Conservation (phyloP, 1,284 basidiomycete genomes). For the Cryptococcus amylolentus region DNA sequence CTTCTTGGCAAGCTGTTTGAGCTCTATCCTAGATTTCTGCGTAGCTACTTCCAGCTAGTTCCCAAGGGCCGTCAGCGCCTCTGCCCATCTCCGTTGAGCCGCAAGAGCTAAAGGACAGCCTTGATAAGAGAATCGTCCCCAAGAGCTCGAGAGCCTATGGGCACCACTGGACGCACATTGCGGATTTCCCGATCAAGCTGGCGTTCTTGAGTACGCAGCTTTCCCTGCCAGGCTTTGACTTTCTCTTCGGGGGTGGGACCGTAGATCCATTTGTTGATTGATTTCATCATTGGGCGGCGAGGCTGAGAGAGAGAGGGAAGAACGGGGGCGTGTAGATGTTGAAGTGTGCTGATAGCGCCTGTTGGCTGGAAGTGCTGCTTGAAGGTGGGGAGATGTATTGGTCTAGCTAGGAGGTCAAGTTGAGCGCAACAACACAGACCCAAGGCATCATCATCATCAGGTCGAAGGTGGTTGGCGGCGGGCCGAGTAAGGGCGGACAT, state of each 20-base stretch:
- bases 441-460: not conserved
- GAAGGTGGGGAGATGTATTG: not conserved
- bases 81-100: not conserved
- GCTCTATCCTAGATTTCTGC: slow-evolving; percentile 71
- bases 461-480: no score
- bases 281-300: slow-evolving; percentile 36
- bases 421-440: not conserved
- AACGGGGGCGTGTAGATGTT: not conserved
- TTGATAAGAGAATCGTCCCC: slow-evolving; percentile 19
- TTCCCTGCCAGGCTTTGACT: slow-evolving; percentile 80
- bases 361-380: not conserved
- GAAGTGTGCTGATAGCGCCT: not conserved
- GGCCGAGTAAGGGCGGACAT: no score
- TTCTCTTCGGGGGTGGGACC: slow-evolving; percentile 91
- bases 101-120: not conserved
- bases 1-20: slow-evolving; percentile 87
- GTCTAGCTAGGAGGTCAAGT: not conserved
- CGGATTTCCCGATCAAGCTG: slow-evolving; percentile 85
- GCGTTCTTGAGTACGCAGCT: slow-evolving; percentile 73
- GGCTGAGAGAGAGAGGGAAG: not conserved
- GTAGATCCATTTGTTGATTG: slow-evolving; percentile 66
- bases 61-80: not conserved
- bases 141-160: slow-evolving; percentile 2
- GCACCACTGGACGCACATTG: slow-evolving; percentile 60
- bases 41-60: slow-evolving; percentile 75